phyloP scores from a whole-genome alignment of 805 yeast species.

The Komagataella ulmi region DNA sequence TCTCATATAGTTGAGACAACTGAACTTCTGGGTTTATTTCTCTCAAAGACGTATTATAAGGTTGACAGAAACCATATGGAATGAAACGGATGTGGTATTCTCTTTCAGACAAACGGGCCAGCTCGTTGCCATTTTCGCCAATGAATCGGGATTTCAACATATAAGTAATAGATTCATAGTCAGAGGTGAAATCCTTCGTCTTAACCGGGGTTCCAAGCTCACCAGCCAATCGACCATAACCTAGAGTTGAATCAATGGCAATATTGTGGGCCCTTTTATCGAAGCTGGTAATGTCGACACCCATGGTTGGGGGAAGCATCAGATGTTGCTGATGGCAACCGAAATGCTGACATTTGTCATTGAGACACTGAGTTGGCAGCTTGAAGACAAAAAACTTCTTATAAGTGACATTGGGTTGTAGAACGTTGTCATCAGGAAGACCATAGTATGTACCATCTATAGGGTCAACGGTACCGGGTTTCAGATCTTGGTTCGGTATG shows the following conservation, averaged over 20 bases:
- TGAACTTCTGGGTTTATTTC: background rate
- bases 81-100: constrained; percentile 13
- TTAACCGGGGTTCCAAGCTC: constrained; percentile 38
- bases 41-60: background rate
- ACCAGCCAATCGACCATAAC: constrained; percentile 37
- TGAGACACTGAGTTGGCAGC: constrained; percentile 38
- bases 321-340: constrained; percentile 18
- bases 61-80: constrained; percentile 12
- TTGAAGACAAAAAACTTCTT: constrained; percentile 46
- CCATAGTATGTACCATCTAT: constrained; percentile 19
- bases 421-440: constrained; percentile 27
- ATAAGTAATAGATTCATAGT: constrained; percentile 30
- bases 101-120: constrained; percentile 9
- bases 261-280: constrained; percentile 12
- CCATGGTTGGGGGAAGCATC: constrained; percentile 26
- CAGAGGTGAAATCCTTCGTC: constrained; percentile 29
- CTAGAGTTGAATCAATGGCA: constrained; percentile 23
- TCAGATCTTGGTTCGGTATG: constrained; percentile 10
- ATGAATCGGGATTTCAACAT: constrained; percentile 41
- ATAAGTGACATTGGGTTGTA: constrained; percentile 32
- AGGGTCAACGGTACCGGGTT: background rate
- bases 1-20: background rate
- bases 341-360: constrained; percentile 27
- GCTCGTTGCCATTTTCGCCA: constrained; percentile 16
- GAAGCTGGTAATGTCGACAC: constrained; percentile 16